Base-by-base conservation (phyloP, 2,329 filamentous ascomycete species). In the Gaeumannomyces sp. region DNA sequence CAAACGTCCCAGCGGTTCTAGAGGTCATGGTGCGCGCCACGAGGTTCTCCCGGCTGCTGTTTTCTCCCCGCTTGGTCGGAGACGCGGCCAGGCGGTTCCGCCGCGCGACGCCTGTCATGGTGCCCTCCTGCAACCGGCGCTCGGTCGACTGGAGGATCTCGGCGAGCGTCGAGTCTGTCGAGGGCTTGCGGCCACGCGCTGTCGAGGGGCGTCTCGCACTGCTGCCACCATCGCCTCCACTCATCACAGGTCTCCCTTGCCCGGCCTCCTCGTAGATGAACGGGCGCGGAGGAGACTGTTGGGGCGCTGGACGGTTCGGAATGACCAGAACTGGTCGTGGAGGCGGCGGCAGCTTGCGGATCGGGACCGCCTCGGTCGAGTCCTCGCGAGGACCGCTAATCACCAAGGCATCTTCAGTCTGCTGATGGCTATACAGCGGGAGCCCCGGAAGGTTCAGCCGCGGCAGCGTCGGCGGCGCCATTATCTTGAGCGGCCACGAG, bases 81-180 rank as follows among this genome's bases (percentile, higher is more conserved):
- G 74, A 72, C 53, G 68, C 64, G 16, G 68, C 62, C 7, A 73
- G 68, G 35, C 71, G 75, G 70, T 76, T 76, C 38, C 67, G 64
- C 50, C 58, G 56, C n/a, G 65, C 45, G 53, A 70, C 60, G 27
- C 50, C 64, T 35, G 38, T 68, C 57, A 61, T 61, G 53, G 53
- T 65, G 7, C 66, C 71, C 58, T 66, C 68, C 65, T 64, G 65
- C 19, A 86, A 75, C 13, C 83, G 76, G 73, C 80, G 75, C 31
- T 85, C 84, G 1, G 83, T 86, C 45, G 77, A 81, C 59, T 76
- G 77, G 38, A 86, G 73, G 33, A 86, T 86, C 66, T 81, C 75
- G 1, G 78, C 76, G 31, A 86, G 71, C 1, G 82, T 82, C 14
- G 78, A 76, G 67, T 85, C 83, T 0, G 81, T 77, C 53, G 73